phyloP scores from a whole-genome alignment of 2,329 filamentous ascomycete species.

The Cadophora sp. region DNA sequence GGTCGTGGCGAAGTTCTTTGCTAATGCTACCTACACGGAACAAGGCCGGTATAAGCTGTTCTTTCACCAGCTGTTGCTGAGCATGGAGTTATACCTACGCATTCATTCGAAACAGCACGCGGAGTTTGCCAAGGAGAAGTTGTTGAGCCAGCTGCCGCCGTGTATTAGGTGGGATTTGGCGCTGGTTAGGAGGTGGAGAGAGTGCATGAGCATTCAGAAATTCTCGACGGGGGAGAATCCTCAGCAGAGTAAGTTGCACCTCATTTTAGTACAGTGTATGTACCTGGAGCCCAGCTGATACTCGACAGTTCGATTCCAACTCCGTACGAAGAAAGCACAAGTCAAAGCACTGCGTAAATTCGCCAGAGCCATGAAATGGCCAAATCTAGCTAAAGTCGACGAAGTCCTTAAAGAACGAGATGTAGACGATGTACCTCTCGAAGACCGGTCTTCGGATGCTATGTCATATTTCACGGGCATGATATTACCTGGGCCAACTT shows the following conservation, averaged over 20 bases:
- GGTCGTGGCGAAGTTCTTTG: conserved; percentile 76
- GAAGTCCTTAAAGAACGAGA: conserved; percentile 64
- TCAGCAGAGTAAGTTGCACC: conserved; percentile 53
- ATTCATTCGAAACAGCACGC: conserved; percentile 68
- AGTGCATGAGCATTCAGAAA: conserved; percentile 71
- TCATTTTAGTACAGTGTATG: background rate
- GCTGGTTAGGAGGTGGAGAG: conserved; percentile 75
- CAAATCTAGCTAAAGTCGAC: conserved; percentile 71
- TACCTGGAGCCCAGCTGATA: conserved; percentile 20
- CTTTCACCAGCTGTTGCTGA: conserved; percentile 79
- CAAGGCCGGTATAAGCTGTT: conserved; percentile 64
- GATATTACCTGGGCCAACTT: conserved; percentile 71
- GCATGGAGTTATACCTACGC: conserved; percentile 73
- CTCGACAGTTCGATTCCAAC: conserved; percentile 62
- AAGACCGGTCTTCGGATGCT: conserved; percentile 70
- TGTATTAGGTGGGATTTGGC: conserved; percentile 76
- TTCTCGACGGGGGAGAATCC: conserved; percentile 58
- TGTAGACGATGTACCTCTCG: conserved; percentile 59
- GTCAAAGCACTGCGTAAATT: conserved; percentile 73
- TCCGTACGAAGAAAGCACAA: conserved; percentile 70
- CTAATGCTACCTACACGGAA: conserved; percentile 63
- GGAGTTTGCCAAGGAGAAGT: conserved; percentile 68
- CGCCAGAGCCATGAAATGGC: conserved; percentile 78
- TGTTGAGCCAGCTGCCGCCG: conserved; percentile 70
- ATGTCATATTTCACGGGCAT: conserved; percentile 81